A percentile compares a stretch with the other conserved stretches of the same genome.
These are phyloP conservation scores for Groenewaldozyma tartarivorans DNA, from an alignment of 805 yeast genomes.

Conservation along the genomic window DNA sequence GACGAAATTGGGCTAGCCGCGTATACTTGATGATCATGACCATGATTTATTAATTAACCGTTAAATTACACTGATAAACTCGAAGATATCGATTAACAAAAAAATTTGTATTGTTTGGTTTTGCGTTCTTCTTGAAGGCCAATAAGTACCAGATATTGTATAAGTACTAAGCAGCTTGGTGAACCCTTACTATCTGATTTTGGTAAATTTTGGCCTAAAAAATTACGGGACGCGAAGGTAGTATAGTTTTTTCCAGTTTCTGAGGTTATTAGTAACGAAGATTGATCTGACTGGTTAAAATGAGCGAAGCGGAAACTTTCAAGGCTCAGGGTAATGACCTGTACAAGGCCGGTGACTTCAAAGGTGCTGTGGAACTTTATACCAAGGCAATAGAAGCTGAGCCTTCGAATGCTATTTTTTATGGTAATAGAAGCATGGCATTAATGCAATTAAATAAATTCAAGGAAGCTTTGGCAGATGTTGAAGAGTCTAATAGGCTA, in stretches of 20 bases:
- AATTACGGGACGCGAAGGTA: neutral
- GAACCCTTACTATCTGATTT: neutral
- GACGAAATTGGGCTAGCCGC: no score
- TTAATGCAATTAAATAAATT: constrained; percentile 26
- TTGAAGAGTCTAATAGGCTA: constrained; percentile 22
- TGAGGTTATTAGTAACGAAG: neutral
- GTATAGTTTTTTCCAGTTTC: neutral
- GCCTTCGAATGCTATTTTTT: constrained; percentile 27
- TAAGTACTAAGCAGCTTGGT: neutral
- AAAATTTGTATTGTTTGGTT: no score
- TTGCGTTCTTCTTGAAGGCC: no score
- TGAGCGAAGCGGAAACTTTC: constrained; percentile 19
- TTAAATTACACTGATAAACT: no score
- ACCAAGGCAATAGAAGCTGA: constrained; percentile 29
- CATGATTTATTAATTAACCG: no score
- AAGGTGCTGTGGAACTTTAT: constrained; percentile 24
- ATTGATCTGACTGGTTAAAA: neutral
- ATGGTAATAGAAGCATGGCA: constrained; percentile 33
- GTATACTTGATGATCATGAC: no score
- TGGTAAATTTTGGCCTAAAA: neutral
- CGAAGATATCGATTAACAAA: no score
- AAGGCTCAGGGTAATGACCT: constrained; percentile 30
- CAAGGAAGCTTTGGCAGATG: constrained; percentile 28
- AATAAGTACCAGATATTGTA: neutral
- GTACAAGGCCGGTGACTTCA: constrained; percentile 28